Conservation (phyloP, 2,329 filamentous ascomycete species). For the Ceratocystis albifundus region DNA sequence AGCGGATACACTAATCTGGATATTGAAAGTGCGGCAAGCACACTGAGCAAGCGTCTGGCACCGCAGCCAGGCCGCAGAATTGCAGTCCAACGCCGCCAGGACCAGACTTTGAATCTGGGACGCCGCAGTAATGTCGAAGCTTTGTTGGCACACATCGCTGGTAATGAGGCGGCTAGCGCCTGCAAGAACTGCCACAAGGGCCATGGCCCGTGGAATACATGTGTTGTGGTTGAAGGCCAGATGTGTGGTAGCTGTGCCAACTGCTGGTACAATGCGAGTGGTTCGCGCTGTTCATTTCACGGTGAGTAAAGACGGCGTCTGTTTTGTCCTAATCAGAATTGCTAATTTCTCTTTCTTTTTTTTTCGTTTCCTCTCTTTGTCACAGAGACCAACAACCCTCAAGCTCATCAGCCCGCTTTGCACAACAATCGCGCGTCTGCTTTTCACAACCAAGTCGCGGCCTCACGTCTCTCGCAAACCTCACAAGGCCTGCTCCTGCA, state of each 20-base stretch:
- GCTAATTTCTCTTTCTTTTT: too few species aligned
- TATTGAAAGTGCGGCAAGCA: conserved; percentile 36
- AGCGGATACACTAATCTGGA: conserved; percentile 39
- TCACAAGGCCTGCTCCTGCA: conserved; percentile 15
- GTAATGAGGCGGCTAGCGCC: conserved; percentile 36
- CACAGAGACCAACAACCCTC: conserved; percentile 38
- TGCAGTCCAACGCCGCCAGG: conserved; percentile 42
- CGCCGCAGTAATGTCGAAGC: conserved; percentile 50
- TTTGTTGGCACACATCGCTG: conserved; percentile 46
- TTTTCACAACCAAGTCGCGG: conserved; percentile 22
- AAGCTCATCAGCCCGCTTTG: conserved; percentile 28
- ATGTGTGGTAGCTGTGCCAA: conserved; percentile 53
- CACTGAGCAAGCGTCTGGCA: conserved; percentile 44
- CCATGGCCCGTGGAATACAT: conserved; percentile 47
- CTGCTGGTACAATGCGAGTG: conserved; percentile 53
- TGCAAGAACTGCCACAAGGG: conserved; percentile 52
- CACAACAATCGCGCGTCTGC: conserved; percentile 19
- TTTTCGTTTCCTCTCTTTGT: neutral
- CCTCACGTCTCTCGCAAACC: conserved; percentile 24
- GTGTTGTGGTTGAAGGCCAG: conserved; percentile 48
- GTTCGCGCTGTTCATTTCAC: conserved; percentile 48
- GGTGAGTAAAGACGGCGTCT: conserved; percentile 34
- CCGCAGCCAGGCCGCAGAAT: conserved; percentile 39
- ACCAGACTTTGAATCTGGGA: conserved; percentile 44
- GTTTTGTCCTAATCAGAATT: neutral